Percentiles rank a stretch among this genome's conserved stretches.
Conservation (phyloP, 2,329 filamentous ascomycete genomes). For the Talaromyces sp. region DNA sequence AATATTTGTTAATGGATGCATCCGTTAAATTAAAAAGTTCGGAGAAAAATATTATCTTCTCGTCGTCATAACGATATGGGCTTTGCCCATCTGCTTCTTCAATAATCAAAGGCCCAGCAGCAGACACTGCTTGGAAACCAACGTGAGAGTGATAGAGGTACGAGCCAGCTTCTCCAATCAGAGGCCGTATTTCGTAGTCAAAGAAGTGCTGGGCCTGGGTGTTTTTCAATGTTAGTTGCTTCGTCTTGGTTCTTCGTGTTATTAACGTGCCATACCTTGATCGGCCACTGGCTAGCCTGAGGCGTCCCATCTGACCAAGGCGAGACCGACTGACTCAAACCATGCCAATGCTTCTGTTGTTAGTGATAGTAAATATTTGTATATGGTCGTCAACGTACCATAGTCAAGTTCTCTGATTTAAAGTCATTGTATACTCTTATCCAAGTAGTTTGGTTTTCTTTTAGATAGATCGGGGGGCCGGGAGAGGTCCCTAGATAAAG, state of each 20-base stretch:
- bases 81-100: constrained; percentile 36
- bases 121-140: constrained; percentile 56
- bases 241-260: not conserved
- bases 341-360: constrained; percentile 61
- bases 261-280: constrained; percentile 40
- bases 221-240: not conserved
- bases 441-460: constrained; percentile 32
- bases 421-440: constrained; percentile 58
- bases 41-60: constrained; percentile 50
- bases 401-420: constrained; percentile 50
- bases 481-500: not conserved
- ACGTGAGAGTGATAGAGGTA: constrained; percentile 67
- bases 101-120: constrained; percentile 54
- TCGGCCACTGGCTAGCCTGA: constrained; percentile 59
- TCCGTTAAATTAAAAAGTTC: constrained; percentile 57
- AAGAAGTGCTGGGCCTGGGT: constrained; percentile 47
- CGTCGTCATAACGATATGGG: constrained; percentile 60
- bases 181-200: constrained; percentile 59
- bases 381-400: constrained; percentile 33
- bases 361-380: not conserved
- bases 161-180: constrained; percentile 52
- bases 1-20: constrained; percentile 44
- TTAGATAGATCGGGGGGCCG: constrained; percentile 7
- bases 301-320: constrained; percentile 62
- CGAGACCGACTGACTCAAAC: constrained; percentile 53